Conservation (phyloP, 163 green algal species). For the Volvox carteri region DNA sequence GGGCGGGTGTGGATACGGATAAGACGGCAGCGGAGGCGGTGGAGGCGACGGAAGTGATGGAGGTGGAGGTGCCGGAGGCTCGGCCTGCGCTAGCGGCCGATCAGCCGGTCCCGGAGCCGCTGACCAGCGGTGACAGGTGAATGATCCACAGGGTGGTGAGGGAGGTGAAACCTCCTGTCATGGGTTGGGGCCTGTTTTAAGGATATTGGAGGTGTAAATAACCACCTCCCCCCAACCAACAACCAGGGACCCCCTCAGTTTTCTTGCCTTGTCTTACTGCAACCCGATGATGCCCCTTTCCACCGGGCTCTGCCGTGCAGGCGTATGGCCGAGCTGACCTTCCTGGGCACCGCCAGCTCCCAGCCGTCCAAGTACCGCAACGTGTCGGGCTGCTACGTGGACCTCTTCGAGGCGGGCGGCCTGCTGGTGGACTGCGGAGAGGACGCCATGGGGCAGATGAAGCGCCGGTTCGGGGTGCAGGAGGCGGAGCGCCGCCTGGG, state of each 20-base stretch:
- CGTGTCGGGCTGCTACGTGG: conserved; percentile 86
- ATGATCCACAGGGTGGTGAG: no score
- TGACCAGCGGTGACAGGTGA: conserved; percentile 39
- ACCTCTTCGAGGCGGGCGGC: conserved; percentile 70
- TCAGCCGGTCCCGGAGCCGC: conserved; percentile 9
- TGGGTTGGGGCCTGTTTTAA: no score
- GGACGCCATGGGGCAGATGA: conserved; percentile 92
- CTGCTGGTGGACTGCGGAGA: conserved; percentile 97
- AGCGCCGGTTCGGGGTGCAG: conserved; percentile 70
- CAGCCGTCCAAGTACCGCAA: conserved; percentile 98
- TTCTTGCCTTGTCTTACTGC: no score
- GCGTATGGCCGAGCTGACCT: conserved; percentile 82
- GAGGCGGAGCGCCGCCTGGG: conserved; percentile 57
- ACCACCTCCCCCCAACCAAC: no score
- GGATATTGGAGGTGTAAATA: no score
- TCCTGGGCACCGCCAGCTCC: conserved; percentile 94
- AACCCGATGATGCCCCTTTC: no score
- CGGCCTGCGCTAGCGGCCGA: background rate
- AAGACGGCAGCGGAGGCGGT: background rate
- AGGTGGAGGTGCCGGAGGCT: background rate
- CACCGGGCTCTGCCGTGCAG: conserved; percentile 31
- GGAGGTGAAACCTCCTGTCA: no score
- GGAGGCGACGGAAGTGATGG: background rate
- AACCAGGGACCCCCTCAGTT: no score
- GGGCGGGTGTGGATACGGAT: background rate